These are phyloP conservation scores for Xerophyta viscosa DNA, from an alignment of 106 monocot genomes.

Conservation along the genomic window DNA sequence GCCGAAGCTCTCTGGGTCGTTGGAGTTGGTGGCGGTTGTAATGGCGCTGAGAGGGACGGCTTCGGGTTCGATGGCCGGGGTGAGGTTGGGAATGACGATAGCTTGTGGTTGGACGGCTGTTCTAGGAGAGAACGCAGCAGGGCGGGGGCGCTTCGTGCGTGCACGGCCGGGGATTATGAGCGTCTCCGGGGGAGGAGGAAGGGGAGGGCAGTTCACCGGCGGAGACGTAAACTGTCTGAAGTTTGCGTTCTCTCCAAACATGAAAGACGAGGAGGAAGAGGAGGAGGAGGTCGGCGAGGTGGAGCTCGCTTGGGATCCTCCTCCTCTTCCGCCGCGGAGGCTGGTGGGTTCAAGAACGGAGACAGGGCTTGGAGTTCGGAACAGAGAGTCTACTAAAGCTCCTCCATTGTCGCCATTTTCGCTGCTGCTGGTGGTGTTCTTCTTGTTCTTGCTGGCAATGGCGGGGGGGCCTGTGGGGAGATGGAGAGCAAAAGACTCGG, in stretches of 20 bases:
- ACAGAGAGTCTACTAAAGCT: constrained; percentile 10
- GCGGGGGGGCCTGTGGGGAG: not conserved
- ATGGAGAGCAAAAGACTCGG: constrained; percentile 27
- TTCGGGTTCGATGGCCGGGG: not conserved
- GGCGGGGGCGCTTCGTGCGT: constrained; percentile 53
- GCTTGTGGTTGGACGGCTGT: too few relatives aligned
- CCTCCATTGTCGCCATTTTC: too few relatives aligned
- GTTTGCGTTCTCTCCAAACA: too few relatives aligned
- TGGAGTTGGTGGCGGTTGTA: not conserved
- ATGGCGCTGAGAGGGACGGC: not conserved
- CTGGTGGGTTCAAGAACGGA: constrained; percentile 45
- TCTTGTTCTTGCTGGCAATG: too few relatives aligned
- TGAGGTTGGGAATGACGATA: not conserved
- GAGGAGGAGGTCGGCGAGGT: constrained; percentile 2
- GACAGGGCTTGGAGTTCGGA: constrained; percentile 54
- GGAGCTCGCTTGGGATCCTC: not conserved
- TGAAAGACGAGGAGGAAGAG: constrained; percentile 26
- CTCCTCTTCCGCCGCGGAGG: not conserved
- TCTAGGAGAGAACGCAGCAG: too few relatives aligned
- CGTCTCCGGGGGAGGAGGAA: constrained; percentile 1
- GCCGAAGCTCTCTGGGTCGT: constrained; percentile 21
- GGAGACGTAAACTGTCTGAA: too few relatives aligned
- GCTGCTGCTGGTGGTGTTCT: too few relatives aligned
- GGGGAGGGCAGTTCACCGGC: not conserved
- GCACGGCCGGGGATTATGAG: constrained; percentile 35